Percentiles rank a stretch among this genome's conserved stretches.
Conservation (phyloP, 176 grass and related monocot genomes). For the Pharus latifolius region DNA sequence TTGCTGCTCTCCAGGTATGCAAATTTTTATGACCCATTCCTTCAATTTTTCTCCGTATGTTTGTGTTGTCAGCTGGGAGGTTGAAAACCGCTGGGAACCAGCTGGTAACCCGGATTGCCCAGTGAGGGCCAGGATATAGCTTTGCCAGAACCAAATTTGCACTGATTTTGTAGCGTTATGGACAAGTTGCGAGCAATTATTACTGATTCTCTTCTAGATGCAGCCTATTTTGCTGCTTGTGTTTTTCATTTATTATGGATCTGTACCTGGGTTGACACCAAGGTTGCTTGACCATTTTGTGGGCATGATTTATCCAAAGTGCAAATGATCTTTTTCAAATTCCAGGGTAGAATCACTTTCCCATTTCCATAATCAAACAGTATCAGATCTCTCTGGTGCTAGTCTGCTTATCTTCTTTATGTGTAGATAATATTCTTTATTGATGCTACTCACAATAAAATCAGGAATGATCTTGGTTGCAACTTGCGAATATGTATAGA, state of each 20-base stretch:
- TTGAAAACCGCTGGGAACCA: too few species aligned
- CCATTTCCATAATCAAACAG: background rate
- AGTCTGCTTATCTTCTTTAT: background rate
- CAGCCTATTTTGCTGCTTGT: too few species aligned
- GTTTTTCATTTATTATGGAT: background rate
- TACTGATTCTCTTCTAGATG: too few species aligned
- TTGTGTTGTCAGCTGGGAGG: background rate
- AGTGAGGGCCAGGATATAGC: background rate
- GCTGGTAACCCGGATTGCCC: background rate
- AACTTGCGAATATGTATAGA: background rate
- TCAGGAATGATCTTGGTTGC: background rate
- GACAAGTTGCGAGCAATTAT: too few species aligned
- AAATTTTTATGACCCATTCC: background rate
- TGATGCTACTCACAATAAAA: too few species aligned
- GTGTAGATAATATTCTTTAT: background rate
- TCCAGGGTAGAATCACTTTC: too few species aligned
- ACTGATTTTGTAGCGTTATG: too few species aligned
- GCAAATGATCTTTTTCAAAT: too few species aligned
- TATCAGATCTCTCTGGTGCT: background rate
- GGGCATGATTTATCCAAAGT: background rate
- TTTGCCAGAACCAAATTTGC: background rate
- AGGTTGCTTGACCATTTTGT: background rate
- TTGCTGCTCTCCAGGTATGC: slow-evolving; percentile 74
- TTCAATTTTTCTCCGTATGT: slow-evolving; percentile 1
- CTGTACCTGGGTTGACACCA: background rate